Conservation (phyloP, 2,329 filamentous ascomycete genomes). For the Pyrenophora teres region DNA sequence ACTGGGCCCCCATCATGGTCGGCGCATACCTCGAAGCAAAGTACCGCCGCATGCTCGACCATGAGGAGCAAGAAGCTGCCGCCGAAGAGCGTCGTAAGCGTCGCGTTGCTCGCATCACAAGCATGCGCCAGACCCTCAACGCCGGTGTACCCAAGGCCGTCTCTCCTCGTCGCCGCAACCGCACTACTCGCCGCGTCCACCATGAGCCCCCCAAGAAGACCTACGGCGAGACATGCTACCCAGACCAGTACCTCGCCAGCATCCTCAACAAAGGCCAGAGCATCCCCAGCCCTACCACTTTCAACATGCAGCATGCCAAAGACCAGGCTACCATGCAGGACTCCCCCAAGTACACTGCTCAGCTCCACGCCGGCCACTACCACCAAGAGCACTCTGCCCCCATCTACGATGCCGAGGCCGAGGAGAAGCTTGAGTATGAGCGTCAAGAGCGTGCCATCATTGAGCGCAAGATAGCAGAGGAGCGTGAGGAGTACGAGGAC, state of each 20-base stretch:
- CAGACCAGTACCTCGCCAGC: too few species aligned
- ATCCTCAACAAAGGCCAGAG: too few species aligned
- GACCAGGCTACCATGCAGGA: background rate
- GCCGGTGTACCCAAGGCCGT: too few species aligned
- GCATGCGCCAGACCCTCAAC: background rate
- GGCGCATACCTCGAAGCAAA: slow-evolving; percentile 32
- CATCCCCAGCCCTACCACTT: background rate
- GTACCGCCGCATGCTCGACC: slow-evolving; percentile 28
- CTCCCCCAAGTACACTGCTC: background rate
- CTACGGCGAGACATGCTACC: too few species aligned
- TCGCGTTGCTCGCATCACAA: slow-evolving; percentile 9
- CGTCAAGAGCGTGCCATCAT: too few species aligned
- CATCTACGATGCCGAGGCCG: background rate
- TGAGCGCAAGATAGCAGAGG: too few species aligned
- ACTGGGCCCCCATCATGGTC: slow-evolving; percentile 34
- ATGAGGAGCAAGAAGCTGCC: slow-evolving; percentile 25
- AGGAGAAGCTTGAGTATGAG: background rate
- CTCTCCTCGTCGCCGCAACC: background rate
- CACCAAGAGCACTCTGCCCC: background rate
- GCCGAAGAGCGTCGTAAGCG: slow-evolving; percentile 7
- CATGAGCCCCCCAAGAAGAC: background rate
- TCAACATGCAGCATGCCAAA: background rate
- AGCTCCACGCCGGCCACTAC: background rate
- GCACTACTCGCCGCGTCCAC: background rate
- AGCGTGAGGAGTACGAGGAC: background rate